Conservation (phyloP, 139 green algal genomes). For the Chlorella sp. region DNA sequence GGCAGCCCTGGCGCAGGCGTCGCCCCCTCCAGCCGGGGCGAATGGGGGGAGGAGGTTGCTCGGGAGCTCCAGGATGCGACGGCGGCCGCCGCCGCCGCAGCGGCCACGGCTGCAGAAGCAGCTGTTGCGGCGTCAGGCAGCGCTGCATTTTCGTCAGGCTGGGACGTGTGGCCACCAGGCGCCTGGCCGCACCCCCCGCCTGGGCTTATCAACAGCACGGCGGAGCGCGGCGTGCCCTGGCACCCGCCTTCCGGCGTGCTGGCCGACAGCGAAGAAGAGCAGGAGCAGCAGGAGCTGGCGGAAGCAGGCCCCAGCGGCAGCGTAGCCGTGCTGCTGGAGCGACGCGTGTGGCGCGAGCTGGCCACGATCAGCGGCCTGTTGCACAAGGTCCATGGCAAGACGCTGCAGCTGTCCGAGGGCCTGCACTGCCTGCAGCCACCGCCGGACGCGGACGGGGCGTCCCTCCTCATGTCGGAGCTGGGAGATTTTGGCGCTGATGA, state of each 20-base stretch:
- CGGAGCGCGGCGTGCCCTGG: not conserved
- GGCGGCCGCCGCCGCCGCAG: no score
- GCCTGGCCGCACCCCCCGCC: no score
- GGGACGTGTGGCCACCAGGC: no score
- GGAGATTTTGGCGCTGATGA: not conserved
- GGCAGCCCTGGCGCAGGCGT: not conserved
- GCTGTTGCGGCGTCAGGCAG: no score
- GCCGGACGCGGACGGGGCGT: no score
- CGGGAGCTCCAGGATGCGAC: no score
- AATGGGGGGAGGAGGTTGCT: no score
- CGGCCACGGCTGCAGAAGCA: no score
- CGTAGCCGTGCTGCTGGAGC: slow-evolving; percentile 41
- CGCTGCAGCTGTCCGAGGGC: slow-evolving; percentile 35
- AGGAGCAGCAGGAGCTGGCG: not conserved
- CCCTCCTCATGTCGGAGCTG: not conserved
- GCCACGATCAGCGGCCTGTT: slow-evolving; percentile 39
- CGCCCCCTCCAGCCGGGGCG: no score
- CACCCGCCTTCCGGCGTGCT: not conserved
- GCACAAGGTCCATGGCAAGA: slow-evolving; percentile 10
- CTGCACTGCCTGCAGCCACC: slow-evolving; percentile 46
- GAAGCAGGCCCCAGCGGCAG: not conserved
- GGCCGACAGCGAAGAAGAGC: not conserved
- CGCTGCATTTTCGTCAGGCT: no score
- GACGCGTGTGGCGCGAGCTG: slow-evolving; percentile 43
- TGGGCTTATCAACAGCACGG: not conserved